Percentiles rank a stretch among this genome's conserved stretches.
Evolutionary conservation across 345 rosid species (phyloP).

Genomic region (Noccaea bulbosa): DNA sequence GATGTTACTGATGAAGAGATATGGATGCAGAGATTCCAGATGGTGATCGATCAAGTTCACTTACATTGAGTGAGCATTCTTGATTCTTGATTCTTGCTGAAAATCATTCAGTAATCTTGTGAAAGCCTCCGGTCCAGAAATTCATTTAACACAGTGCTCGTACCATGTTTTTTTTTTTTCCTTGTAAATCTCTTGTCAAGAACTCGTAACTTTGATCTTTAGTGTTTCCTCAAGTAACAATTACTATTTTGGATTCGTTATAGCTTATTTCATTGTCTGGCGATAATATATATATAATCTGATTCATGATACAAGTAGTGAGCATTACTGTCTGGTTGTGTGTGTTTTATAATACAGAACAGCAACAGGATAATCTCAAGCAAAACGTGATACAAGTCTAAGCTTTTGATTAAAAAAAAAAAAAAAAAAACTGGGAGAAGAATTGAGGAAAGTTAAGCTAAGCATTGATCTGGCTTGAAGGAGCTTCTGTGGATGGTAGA

Average conservation of each 20-base stretch:
- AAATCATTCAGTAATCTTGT: background rate
- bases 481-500: constrained; percentile 5
- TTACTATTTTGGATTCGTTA: background rate
- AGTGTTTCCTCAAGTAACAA: background rate
- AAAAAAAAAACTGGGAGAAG: background rate
- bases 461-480: constrained; percentile 27
- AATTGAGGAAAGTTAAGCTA: constrained; percentile 10
- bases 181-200: background rate
- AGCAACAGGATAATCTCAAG: constrained; percentile 19
- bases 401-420: background rate
- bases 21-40: too few relatives aligned
- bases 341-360: constrained; percentile 9
- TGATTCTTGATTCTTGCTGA: background rate
- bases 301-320: constrained; percentile 2
- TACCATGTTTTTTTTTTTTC: background rate
- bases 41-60: too few relatives aligned
- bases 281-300: background rate
- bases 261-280: background rate
- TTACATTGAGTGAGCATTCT: background rate
- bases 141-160: background rate
- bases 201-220: constrained; percentile 1
- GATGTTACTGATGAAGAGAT: too few relatives aligned
- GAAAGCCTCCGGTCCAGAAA: background rate
- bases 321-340: background rate
- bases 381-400: constrained; percentile 35